These are phyloP conservation scores for Paspalum vaginatum DNA, from an alignment of 176 grass and related monocot species.

Conservation along the genomic window DNA sequence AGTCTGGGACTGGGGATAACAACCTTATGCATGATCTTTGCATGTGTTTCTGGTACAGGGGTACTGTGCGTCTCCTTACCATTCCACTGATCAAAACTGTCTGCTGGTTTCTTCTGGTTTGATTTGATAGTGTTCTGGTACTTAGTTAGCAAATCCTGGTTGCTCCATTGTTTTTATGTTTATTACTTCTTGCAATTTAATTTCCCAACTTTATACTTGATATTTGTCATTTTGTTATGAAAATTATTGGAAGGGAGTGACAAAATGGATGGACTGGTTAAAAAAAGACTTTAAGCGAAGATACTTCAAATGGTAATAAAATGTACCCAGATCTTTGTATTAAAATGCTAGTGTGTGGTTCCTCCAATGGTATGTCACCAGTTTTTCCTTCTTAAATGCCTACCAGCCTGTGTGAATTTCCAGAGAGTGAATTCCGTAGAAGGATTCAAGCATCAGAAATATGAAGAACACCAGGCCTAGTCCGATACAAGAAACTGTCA, in stretches of 20 bases:
- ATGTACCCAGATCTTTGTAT: not conserved
- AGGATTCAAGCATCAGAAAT: not conserved
- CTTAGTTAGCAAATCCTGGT: conserved; percentile 2
- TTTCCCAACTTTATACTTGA: not conserved
- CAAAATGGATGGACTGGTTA: not conserved
- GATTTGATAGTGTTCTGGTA: not conserved
- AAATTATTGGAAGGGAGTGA: not conserved
- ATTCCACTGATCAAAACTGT: not conserved
- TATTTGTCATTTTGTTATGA: not conserved
- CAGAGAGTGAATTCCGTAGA: not conserved
- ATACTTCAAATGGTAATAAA: not conserved
- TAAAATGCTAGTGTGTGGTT: not conserved
- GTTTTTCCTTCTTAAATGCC: not conserved
- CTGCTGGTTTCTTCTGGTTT: not conserved
- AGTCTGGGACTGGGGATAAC: too few species aligned
- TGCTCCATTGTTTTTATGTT: not conserved
- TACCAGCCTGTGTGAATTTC: not conserved
- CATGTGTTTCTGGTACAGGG: not conserved
- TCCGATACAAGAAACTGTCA: not conserved
- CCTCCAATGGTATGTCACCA: not conserved
- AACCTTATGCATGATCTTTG: not conserved
- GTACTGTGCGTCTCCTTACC: not conserved
- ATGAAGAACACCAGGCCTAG: not conserved
- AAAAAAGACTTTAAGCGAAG: not conserved
- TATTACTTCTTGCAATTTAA: not conserved